A percentile compares a stretch with the other conserved stretches of the same genome.
These are phyloP conservation scores for Trichosanthes truncata DNA, from an alignment of 306 rosid species.

Conservation along the genomic window DNA sequence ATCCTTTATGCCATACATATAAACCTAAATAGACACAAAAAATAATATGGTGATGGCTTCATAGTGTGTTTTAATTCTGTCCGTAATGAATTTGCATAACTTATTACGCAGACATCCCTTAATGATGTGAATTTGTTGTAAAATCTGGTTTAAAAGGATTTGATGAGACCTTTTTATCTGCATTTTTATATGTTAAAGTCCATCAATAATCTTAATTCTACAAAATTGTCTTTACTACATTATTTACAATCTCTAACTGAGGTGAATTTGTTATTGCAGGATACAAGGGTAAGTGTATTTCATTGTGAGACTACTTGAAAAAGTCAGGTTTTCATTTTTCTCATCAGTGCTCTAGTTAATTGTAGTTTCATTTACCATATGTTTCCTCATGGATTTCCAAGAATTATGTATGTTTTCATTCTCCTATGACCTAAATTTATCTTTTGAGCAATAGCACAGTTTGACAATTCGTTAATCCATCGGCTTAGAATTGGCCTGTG, in stretches of 20 bases:
- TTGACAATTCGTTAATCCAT: not conserved
- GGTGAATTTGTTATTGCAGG: constrained; percentile 4
- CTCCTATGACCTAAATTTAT: not conserved
- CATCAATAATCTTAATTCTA: not conserved
- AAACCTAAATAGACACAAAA: too few relatives aligned
- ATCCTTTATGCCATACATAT: too few relatives aligned
- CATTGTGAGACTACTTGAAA: not conserved
- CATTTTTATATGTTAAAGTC: not conserved
- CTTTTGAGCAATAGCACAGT: not conserved
- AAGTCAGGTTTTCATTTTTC: constrained; percentile 1
- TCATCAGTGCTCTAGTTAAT: not conserved
- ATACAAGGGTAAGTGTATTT: constrained; percentile 5
- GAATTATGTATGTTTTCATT: not conserved
- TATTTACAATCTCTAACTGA: not conserved
- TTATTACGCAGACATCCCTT: not conserved
- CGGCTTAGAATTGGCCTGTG: not conserved
- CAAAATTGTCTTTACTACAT: not conserved
- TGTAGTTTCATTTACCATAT: not conserved
- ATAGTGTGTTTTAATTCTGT: not conserved
- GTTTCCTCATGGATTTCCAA: not conserved
- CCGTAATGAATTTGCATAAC: not conserved
- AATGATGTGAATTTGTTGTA: not conserved
- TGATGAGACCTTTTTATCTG: not conserved
- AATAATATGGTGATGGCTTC: not conserved
- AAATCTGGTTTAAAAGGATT: not conserved